Evolutionary conservation across 768 basidiomycete genomes (phyloP), one percentile per base, ranked within the genome.

Genomic region (Candolleomyces eurysporus): DNA sequence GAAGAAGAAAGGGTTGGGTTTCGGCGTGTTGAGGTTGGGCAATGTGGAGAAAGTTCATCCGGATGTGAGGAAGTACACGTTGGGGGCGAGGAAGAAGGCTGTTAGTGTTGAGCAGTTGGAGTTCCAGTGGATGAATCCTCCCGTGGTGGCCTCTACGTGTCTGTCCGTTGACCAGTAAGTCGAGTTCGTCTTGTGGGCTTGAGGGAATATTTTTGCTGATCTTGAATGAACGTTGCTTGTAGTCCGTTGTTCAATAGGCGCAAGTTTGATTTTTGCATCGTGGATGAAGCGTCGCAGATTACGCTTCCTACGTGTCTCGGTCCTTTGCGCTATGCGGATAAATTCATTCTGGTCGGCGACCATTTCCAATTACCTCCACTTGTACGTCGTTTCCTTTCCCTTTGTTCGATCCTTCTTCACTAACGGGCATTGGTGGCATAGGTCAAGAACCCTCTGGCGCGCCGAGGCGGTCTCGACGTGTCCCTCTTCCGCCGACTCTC

Each of bases 211-310:
- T 13, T 57, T 14, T 48, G 0, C 32, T 17, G 9, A 7, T 10
- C 8, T 22, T 16, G 52, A 11, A 13, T 32, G 22, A 8, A 45
- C 22, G 7, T 26, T 14, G 61, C 46, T 64, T 42, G 64, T 56
- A 94, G 96, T 68, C 86, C 94, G 0, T 68, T 99, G 7, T 98
- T 99, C 73, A 82, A 83, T 51, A 84, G 90, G 10, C 83, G 96
- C 7, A 86, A 76, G 21, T 99, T 98, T 68, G 95, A 99, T 71
- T 95, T 93, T 68, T 98, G 96, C 75, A 97, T 99, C 59, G 90
- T 99, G 17, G 97, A 98, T 63, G 97, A 99, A 72, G 97, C 97
- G 0, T 98, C 97, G 0, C 96, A 98, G 70, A 95, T 98, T 64
- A 98, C 97, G 0, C 74, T 98, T 1, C 97, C 97, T 0, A 96